Conservation (phyloP, 179 eudicot genomes). For the Heliamphora pulchella region DNA sequence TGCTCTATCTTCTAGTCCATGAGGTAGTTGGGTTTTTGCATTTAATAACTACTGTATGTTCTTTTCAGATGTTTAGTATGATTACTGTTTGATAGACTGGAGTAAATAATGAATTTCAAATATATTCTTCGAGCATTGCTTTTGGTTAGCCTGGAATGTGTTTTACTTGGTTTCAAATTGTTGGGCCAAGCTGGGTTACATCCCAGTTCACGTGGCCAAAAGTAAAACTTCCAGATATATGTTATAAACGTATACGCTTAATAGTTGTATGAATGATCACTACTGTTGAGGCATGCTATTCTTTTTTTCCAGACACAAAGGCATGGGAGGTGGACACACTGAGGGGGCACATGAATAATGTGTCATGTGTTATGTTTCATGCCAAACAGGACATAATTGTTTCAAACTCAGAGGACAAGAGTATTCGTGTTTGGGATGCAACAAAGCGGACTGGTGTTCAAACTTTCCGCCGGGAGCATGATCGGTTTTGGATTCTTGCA, state of each 20-base stretch:
- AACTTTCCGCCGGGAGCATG: slow-evolving; percentile 94
- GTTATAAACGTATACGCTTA: no score
- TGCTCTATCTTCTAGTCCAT: neutral
- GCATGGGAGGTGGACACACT: slow-evolving; percentile 98
- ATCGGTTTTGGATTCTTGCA: slow-evolving; percentile 88
- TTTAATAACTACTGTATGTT: neutral
- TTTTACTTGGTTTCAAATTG: slow-evolving; percentile 6
- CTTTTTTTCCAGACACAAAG: slow-evolving; percentile 67
- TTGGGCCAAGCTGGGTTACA: neutral
- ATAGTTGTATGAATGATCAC: neutral
- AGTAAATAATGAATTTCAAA: neutral
- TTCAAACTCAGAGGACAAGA: slow-evolving; percentile 94
- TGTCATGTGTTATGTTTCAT: slow-evolving; percentile 81
- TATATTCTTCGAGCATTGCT: neutral
- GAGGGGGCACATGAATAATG: slow-evolving; percentile 96
- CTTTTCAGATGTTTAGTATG: neutral
- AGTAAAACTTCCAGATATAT: no score
- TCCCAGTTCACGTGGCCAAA: neutral
- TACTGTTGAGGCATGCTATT: neutral
- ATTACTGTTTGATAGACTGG: neutral
- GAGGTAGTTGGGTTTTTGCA: neutral
- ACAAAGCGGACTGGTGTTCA: slow-evolving; percentile 91
- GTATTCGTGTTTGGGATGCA: slow-evolving; percentile 95
- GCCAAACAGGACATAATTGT: slow-evolving; percentile 83
- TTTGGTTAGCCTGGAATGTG: neutral